Conservation (phyloP, 345 rosid species). For the Angophora floribunda region DNA sequence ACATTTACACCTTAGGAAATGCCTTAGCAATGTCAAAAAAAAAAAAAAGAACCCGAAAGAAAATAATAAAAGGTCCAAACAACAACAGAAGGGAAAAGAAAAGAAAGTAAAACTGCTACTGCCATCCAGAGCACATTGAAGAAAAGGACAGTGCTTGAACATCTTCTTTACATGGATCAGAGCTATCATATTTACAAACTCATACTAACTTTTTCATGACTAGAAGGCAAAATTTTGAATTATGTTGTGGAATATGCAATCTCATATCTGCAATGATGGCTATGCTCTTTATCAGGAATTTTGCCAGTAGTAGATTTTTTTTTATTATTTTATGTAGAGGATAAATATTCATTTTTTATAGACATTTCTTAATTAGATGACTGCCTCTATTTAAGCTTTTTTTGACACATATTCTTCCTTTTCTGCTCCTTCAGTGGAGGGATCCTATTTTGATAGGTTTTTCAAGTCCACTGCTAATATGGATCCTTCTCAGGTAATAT, state of each 20-base stretch:
- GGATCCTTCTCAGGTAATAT: slow-evolving; percentile 62
- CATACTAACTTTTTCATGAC: not conserved
- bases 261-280: not conserved
- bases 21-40: not conserved
- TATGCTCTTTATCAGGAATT: not conserved
- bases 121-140: not conserved
- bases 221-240: not conserved
- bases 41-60: not conserved
- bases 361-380: not conserved
- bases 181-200: not conserved
- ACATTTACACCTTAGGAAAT: not conserved
- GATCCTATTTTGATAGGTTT: slow-evolving; percentile 75
- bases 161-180: not conserved
- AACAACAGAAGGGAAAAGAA: not conserved
- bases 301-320: not conserved
- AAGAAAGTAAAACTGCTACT: not conserved
- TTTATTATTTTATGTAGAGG: not conserved
- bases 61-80: not conserved
- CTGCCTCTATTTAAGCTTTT: not conserved
- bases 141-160: not conserved
- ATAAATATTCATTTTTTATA: not conserved
- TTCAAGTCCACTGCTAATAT: slow-evolving; percentile 63
- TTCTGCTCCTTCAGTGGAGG: slow-evolving; percentile 40
- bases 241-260: not conserved
- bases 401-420: not conserved